Conservation (phyloP, 345 rosid species). For the Syzygium grande region DNA sequence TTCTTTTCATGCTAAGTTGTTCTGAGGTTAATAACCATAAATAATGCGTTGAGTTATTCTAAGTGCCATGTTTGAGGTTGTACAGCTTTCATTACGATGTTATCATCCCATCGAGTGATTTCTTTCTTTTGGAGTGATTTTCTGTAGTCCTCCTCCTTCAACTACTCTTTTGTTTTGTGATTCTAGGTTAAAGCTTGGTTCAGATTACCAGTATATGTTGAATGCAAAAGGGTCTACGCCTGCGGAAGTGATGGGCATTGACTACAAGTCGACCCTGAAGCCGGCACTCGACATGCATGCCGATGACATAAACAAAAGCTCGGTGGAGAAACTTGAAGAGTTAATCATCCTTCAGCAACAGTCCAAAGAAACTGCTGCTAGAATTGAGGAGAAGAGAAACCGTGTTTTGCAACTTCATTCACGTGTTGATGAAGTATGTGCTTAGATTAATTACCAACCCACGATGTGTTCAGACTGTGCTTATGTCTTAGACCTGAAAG, state of each 20-base stretch:
- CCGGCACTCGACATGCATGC: constrained; percentile 43
- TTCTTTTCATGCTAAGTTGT: neutral
- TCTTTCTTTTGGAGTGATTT: neutral
- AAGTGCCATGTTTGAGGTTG: neutral
- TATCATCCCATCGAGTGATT: neutral
- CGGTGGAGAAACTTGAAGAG: constrained; percentile 46
- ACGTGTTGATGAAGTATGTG: constrained; percentile 45
- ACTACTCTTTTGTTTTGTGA: neutral
- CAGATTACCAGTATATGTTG: constrained; percentile 36
- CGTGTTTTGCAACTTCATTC: constrained; percentile 29
- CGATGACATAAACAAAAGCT: constrained; percentile 42
- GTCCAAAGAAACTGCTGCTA: constrained; percentile 40
- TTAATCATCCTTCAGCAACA: constrained; percentile 43
- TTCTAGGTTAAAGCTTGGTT: neutral
- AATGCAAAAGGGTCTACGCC: constrained; percentile 52
- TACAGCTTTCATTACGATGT: accelerated
- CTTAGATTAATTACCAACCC: neutral
- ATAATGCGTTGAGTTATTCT: neutral
- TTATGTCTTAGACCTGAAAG: neutral
- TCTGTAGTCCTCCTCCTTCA: neutral
- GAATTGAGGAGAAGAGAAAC: constrained; percentile 41
- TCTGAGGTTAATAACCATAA: neutral
- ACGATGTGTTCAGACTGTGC: neutral
- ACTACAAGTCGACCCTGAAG: constrained; percentile 56
- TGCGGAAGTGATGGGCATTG: constrained; percentile 74